phyloP scores from a whole-genome alignment of 2,329 filamentous ascomycete species.

The Alternaria conjuncta region DNA sequence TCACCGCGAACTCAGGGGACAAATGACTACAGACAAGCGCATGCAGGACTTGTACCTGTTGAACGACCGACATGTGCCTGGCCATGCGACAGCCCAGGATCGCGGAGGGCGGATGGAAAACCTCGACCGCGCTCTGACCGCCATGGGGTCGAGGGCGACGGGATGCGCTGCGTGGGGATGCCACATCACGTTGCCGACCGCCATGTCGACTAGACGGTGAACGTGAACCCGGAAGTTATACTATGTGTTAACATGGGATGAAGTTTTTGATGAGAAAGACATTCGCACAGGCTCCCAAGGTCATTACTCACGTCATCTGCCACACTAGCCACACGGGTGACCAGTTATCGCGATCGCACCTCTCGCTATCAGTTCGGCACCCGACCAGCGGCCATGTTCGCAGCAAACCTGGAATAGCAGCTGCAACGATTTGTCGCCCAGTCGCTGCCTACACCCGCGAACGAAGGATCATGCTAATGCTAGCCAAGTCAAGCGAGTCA shows the following conservation, averaged over 20 bases:
- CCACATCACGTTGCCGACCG: slow-evolving; percentile 17
- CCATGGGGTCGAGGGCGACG: slow-evolving; percentile 12
- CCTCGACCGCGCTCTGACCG: slow-evolving; percentile 16
- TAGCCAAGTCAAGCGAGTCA: background rate
- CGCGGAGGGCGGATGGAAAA: slow-evolving; percentile 12
- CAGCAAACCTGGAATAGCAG: background rate
- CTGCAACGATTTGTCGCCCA: background rate
- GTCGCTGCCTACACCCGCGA: background rate
- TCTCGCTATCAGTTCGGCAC: background rate
- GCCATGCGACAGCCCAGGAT: slow-evolving; percentile 8
- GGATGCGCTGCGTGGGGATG: slow-evolving; percentile 13
- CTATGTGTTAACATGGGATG: background rate
- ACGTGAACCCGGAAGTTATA: background rate
- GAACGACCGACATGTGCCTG: slow-evolving; percentile 6
- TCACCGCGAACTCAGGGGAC: background rate
- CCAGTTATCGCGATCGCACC: background rate
- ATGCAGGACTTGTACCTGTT: slow-evolving; percentile 1
- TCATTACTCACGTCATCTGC: slow-evolving; percentile 4
- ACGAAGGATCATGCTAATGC: background rate
- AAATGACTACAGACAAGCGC: slow-evolving; percentile 9
- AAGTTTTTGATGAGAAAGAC: background rate
- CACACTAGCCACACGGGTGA: background rate
- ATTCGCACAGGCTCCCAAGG: background rate
- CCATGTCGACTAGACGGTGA: slow-evolving; percentile 11
- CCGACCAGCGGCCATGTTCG: slow-evolving; percentile 6